Base-by-base conservation (phyloP, 2,329 filamentous ascomycete species). In the Exserohilum turcica region DNA sequence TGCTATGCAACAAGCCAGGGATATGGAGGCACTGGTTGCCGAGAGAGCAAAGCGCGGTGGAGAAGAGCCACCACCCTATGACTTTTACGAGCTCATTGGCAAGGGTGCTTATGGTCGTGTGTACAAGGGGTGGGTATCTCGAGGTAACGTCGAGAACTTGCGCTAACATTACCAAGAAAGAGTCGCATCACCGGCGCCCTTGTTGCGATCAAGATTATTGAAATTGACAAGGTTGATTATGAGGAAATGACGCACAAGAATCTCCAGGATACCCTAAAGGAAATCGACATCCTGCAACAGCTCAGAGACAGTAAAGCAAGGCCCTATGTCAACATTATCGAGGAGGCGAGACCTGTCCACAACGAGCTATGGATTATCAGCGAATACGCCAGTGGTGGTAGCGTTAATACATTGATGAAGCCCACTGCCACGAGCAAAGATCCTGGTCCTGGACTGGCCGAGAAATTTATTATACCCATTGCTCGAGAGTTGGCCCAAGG, bases 321-420 rank as follows among this genome's bases (percentile, higher is more conserved):
- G 61, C 93, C 93, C 68, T 94, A 94, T 72, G 86, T 95, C 76
- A 94, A 93, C 70, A 83, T 87, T 63, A 88, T 93, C 45, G 86
- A 92, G 63, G 90, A 92, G 61, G 89, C 89, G 4, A 81, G 92
- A 16, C 86, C 89, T 7, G 85, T 93, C 32, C 88, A 89, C 36
- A 86, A 89, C 63, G 85, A 90, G 55, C 87, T 95, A 77, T 95
- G 91, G 91, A 90, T 94, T 78, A 85, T 94, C 50, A 92, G 89
- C 54, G 90, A 94, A 75, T 92, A 92, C 73, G 92, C 90, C 65
- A 89, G 88, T 5, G 91, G 91, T 57, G 91, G 91, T 43, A 94
- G 90, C 71, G 87, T 95, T 6, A 80, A 84, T 53, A 87, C 85
- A 7, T 66, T 88, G 63, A 84, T 86, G 79, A 78, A 79, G 55